Evolutionary conservation across 2,329 filamentous ascomycete genomes (phyloP).

Genomic region (Aspergillus neotritici): DNA sequence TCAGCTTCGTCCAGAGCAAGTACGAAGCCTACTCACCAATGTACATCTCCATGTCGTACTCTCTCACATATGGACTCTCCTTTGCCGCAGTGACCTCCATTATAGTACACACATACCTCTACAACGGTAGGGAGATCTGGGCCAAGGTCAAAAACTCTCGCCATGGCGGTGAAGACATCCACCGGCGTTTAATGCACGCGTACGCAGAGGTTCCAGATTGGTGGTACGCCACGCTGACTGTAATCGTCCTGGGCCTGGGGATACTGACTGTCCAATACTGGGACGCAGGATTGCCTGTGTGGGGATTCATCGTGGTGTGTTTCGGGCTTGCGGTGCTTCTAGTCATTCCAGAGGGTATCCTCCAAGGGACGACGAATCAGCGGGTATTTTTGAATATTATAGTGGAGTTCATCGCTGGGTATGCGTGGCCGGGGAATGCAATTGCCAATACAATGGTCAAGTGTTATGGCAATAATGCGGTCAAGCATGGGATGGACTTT

Average conservation of each 20-base stretch:
- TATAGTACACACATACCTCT: conserved; percentile 30
- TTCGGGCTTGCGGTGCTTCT: conserved; percentile 35
- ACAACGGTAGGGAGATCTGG: conserved; percentile 32
- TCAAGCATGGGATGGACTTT: conserved; percentile 32
- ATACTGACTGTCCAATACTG: conserved; percentile 28
- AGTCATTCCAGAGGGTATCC: conserved; percentile 39
- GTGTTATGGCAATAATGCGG: conserved; percentile 29
- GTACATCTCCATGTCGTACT: conserved; percentile 34
- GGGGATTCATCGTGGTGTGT: conserved; percentile 34
- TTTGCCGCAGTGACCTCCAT: conserved; percentile 34
- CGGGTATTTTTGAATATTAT: conserved; percentile 30
- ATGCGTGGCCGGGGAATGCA: conserved; percentile 28
- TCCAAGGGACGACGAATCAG: conserved; percentile 27
- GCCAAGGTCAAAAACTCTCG: conserved; percentile 28
- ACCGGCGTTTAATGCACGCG: conserved; percentile 60
- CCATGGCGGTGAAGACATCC: conserved; percentile 51
- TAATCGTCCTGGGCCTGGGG: conserved; percentile 30
- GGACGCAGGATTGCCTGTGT: conserved; percentile 36
- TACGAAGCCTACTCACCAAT: conserved; percentile 39
- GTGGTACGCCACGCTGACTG: conserved; percentile 49
- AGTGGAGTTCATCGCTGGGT: conserved; percentile 30
- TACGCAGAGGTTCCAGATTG: conserved; percentile 59
- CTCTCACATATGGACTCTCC: conserved; percentile 33
- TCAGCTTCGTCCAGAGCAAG: conserved; percentile 28
- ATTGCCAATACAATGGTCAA: conserved; percentile 36